Base-by-base conservation (phyloP, 2,329 filamentous ascomycete species). In the Pezicula neosporulosa region DNA sequence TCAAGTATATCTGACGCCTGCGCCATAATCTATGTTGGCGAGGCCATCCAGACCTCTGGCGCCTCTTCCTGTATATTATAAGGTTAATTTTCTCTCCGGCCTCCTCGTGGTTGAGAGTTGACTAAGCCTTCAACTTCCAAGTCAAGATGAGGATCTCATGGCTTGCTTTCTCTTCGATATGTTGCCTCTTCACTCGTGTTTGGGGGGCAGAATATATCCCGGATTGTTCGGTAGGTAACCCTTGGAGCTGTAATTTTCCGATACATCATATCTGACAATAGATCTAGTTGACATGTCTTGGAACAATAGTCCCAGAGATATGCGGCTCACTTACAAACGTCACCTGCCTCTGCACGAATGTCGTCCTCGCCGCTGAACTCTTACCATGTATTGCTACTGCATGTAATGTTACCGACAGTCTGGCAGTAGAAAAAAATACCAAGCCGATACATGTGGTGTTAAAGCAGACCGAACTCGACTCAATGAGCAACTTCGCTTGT, bases 361-460 rank as follows among this genome's bases (percentile, higher is more conserved):
- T 49, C 2, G 57, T 59, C 2, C 61, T 72, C 19, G 66, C 63
- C 12, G 56, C 51, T 0, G 57, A 59, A 19, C 58, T 73, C 4
- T 61, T 62, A 9, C 50, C 56, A 28, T 74, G 71, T 42, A 64
- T 71, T 6, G 10, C 54, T 7, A 30, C 60, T 6, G 64, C 57
- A n/a, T 70, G 69, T 58, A 70, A 67, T 3, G 57, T 70, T 30
- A 66, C 63, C 10, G 65, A 73, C 41, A 60, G 65, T 9, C 50
- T 73, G 24, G 70, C 64, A 16, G 72, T 72, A 2, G 71, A 74
- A 55, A 74, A 55, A 76, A 74, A 55, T 63, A 68, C 43, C 73
- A 71, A 2, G 50, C 60, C 13, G 67, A 70, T 16, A 60, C 62
- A 37, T 76, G 73, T 49, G 63, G 65, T 28, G 67, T 65, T 2